Percentiles rank a stretch among this genome's conserved stretches.
Conservation (phyloP, 768 basidiomycete genomes). For the Podaxis sp. region DNA sequence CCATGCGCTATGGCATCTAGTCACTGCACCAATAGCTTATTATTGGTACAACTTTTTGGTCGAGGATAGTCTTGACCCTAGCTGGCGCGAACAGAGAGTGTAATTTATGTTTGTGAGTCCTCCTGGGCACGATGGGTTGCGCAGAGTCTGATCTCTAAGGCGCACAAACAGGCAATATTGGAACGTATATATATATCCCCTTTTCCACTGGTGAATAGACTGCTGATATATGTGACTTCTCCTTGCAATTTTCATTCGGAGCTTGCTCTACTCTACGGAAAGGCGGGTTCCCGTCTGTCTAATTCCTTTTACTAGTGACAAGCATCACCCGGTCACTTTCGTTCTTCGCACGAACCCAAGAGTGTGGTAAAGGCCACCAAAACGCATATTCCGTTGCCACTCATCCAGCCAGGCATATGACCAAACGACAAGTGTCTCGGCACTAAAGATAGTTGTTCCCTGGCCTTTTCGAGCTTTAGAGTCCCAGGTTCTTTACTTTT, state of each 20-base stretch:
- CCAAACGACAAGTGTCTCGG: not conserved
- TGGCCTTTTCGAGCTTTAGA: not conserved
- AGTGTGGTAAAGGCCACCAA: not conserved
- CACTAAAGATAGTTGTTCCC: not conserved
- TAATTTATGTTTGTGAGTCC: slow-evolving; percentile 13
- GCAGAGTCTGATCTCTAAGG: not conserved
- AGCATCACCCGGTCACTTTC: slow-evolving; percentile 3
- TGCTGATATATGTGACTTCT: too few relatives aligned
- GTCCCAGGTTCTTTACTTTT: slow-evolving; percentile 8
- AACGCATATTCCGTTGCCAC: not conserved
- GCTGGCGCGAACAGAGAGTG: slow-evolving; percentile 54
- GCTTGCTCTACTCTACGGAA: not conserved
- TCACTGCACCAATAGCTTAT: slow-evolving; percentile 73
- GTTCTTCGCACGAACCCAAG: not conserved
- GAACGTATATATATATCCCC: not conserved
- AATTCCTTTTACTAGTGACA: too few relatives aligned
- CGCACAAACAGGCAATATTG: too few relatives aligned
- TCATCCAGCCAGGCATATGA: not conserved
- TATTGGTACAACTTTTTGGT: slow-evolving; percentile 88
- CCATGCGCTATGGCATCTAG: slow-evolving; percentile 90
- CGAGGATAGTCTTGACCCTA: slow-evolving; percentile 66
- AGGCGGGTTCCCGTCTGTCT: not conserved
- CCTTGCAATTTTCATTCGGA: too few relatives aligned
- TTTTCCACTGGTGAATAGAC: not conserved
- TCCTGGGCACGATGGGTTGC: not conserved